Evolutionary conservation across 768 basidiomycete species (phyloP).

Genomic region (Kwoniella dejecticola): DNA sequence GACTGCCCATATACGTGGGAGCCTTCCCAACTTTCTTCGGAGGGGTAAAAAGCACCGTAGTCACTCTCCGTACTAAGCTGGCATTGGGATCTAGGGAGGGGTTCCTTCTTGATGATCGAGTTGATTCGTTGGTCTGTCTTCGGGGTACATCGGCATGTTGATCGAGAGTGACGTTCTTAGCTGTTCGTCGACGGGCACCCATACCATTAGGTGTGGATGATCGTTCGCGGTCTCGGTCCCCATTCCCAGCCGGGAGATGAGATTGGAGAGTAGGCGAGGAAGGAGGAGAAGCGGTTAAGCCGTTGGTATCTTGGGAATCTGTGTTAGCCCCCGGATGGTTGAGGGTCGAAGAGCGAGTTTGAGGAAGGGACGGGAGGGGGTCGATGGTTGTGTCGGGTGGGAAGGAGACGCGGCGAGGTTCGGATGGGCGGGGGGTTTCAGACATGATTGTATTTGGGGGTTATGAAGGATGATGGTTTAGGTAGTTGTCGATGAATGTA

Average conservation of each 20-base stretch:
- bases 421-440: not conserved
- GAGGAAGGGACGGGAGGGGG: too few species aligned
- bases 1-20: constrained; percentile 38
- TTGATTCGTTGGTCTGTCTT: constrained; percentile 13
- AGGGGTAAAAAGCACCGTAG: constrained; percentile 52
- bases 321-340: not conserved
- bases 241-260: too few species aligned
- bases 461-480: too few species aligned
- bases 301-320: too few species aligned
- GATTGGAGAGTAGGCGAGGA: constrained; percentile 1
- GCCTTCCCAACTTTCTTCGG: constrained; percentile 44
- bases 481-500: not conserved
- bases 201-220: not conserved
- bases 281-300: constrained; percentile 15
- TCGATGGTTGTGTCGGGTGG: not conserved
- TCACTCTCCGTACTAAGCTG: constrained; percentile 47
- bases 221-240: too few species aligned
- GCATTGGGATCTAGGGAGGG: constrained; percentile 26
- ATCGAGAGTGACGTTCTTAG: constrained; percentile 12
- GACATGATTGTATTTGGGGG: constrained; percentile 1
- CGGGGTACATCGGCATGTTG: not conserved
- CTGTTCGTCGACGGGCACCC: not conserved
- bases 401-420: constrained; percentile 20
- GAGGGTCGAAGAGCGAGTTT: not conserved
- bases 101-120: not conserved